Percentiles rank a stretch among this genome's conserved stretches.
Conservation (phyloP, 2,329 filamentous ascomycete genomes). For the Amylocarpus encephaloides region DNA sequence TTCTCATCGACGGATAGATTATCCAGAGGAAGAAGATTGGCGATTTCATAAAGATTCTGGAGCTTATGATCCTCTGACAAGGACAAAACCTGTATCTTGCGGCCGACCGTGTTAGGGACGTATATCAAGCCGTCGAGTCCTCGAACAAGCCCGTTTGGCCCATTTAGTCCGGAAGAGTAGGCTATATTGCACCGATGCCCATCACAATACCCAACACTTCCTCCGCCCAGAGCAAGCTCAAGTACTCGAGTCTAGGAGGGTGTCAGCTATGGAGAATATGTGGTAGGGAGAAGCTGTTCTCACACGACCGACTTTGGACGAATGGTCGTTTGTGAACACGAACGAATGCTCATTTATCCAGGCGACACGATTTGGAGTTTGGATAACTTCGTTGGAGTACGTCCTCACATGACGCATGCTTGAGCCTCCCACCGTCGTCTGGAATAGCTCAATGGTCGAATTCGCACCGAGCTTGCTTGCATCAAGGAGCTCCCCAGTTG, state of each 20-base stretch:
- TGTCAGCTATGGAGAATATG: not conserved
- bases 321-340: slow-evolving; percentile 35
- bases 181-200: slow-evolving; percentile 26
- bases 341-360: slow-evolving; percentile 32
- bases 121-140: slow-evolving; percentile 32
- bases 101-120: slow-evolving; percentile 27
- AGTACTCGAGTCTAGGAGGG: slow-evolving; percentile 21
- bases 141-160: slow-evolving; percentile 32
- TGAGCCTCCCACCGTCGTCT: slow-evolving; percentile 21
- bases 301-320: slow-evolving; percentile 27
- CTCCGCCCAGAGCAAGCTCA: slow-evolving; percentile 28
- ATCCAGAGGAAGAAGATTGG: slow-evolving; percentile 30
- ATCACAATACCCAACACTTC: slow-evolving; percentile 29
- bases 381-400: slow-evolving; percentile 27
- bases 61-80: slow-evolving; percentile 18
- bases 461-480: slow-evolving; percentile 31
- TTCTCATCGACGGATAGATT: slow-evolving; percentile 34
- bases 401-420: slow-evolving; percentile 32
- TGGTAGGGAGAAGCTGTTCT: slow-evolving; percentile 8
- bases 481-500: slow-evolving; percentile 30
- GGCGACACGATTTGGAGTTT: slow-evolving; percentile 34
- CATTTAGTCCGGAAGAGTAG: slow-evolving; percentile 15
- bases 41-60: slow-evolving; percentile 23
- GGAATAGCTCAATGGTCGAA: slow-evolving; percentile 34
- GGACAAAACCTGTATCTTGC: slow-evolving; percentile 25